These are phyloP conservation scores for Exophiala xenobiotica DNA, from an alignment of 2,329 filamentous ascomycete species.

Conservation along the genomic window DNA sequence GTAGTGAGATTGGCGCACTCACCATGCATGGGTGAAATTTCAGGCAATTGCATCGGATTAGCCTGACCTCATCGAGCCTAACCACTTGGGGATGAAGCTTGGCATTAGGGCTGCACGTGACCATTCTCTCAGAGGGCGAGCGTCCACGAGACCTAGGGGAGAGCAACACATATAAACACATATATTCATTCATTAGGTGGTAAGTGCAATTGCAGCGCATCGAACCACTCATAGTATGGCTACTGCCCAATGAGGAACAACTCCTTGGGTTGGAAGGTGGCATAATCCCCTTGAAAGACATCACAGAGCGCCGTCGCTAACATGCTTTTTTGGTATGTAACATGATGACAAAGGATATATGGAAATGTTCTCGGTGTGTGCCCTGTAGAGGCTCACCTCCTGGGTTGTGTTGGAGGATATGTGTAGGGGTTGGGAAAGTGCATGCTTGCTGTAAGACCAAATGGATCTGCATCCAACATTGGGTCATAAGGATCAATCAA, in stretches of 20 bases:
- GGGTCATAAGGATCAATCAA: slow-evolving; percentile 75
- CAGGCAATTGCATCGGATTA: background rate
- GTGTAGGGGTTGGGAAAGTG: slow-evolving; percentile 81
- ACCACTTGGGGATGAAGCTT: background rate
- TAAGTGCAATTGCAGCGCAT: too few relatives aligned
- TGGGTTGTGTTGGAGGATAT: slow-evolving; percentile 32
- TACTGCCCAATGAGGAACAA: too few relatives aligned
- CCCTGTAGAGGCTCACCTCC: slow-evolving; percentile 15
- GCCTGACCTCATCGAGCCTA: background rate
- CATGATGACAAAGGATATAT: background rate
- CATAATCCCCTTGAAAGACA: background rate
- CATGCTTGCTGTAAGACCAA: slow-evolving; percentile 91
- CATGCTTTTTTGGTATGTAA: background rate
- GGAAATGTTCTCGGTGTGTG: background rate
- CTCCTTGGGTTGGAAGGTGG: background rate
- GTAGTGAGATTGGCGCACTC: slow-evolving; percentile 5
- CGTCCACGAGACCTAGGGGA: too few relatives aligned
- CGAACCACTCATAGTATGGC: too few relatives aligned
- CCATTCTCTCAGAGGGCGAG: too few relatives aligned
- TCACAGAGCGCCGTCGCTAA: slow-evolving; percentile 16
- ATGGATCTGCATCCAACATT: slow-evolving; percentile 88
- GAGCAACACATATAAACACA: too few relatives aligned
- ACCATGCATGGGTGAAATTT: slow-evolving; percentile 6
- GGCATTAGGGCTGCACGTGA: slow-evolving; percentile 9
- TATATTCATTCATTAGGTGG: too few relatives aligned